Evolutionary conservation across 768 basidiomycete genomes (phyloP).

Genomic region (Cubamyces sp.): DNA sequence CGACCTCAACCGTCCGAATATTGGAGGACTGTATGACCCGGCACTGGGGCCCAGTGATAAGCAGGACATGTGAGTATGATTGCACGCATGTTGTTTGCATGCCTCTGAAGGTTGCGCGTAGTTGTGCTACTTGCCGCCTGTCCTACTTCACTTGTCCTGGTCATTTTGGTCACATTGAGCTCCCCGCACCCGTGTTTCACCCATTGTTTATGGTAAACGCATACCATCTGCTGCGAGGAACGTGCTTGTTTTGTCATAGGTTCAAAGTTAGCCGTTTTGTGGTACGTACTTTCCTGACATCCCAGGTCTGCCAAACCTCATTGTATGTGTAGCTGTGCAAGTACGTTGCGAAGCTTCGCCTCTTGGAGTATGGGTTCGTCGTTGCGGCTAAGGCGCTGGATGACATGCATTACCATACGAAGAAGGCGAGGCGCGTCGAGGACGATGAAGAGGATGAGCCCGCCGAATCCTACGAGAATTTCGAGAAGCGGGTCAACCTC

Average conservation of each 20-base stretch:
- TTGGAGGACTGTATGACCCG: slow-evolving; percentile 93
- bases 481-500: slow-evolving; percentile 62
- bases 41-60: slow-evolving; percentile 89
- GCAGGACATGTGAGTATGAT: slow-evolving; percentile 80
- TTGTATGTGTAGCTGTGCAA: slow-evolving; percentile 62
- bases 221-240: slow-evolving; percentile 83
- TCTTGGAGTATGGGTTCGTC: slow-evolving; percentile 89
- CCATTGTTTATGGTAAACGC: slow-evolving; percentile 94
- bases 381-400: slow-evolving; percentile 81
- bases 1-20: slow-evolving; percentile 89
- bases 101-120: slow-evolving; percentile 39
- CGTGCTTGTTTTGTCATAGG: slow-evolving; percentile 92
- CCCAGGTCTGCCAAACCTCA: background rate
- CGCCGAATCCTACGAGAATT: slow-evolving; percentile 65
- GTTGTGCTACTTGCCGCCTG: slow-evolving; percentile 92
- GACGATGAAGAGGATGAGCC: slow-evolving; percentile 48
- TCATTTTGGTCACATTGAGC: slow-evolving; percentile 97
- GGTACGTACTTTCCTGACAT: slow-evolving; percentile 46
- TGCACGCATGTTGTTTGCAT: slow-evolving; percentile 2
- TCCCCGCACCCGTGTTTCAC: slow-evolving; percentile 94
- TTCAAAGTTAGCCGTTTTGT: slow-evolving; percentile 81
- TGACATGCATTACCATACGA: slow-evolving; percentile 54
- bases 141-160: slow-evolving; percentile 96
- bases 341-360: slow-evolving; percentile 82
- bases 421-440: slow-evolving; percentile 43